Evolutionary conservation across 73 alveolate species (phyloP).

Genomic region (Symbiodinium pilosum): DNA sequence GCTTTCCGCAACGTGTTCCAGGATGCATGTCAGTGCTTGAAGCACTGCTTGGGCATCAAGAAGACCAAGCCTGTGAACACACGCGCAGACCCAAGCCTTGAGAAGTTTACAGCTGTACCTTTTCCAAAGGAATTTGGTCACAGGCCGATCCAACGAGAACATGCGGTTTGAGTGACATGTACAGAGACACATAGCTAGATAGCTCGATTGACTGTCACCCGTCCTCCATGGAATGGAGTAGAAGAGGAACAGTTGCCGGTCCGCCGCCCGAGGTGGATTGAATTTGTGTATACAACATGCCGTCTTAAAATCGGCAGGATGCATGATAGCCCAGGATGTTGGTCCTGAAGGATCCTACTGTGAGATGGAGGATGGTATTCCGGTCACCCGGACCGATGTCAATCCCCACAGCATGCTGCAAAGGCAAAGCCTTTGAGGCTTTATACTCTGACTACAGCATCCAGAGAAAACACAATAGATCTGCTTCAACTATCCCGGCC

Average conservation of each 20-base stretch:
- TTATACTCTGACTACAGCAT: not conserved
- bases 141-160: not conserved
- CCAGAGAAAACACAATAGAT: not conserved
- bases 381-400: not conserved
- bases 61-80: not conserved
- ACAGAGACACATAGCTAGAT: no score
- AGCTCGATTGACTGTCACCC: not conserved
- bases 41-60: not conserved
- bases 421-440: not conserved
- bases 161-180: not conserved
- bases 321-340: not conserved
- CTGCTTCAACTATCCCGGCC: not conserved
- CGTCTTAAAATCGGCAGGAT: no score
- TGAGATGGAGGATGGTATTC: not conserved
- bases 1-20: slow-evolving; percentile 6
- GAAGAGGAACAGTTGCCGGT: not conserved
- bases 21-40: no score
- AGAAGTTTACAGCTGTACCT: slow-evolving; percentile 40
- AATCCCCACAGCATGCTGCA: not conserved
- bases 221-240: not conserved
- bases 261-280: no score
- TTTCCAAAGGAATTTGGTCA: slow-evolving; percentile 81
- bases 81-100: not conserved
- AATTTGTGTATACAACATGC: no score
- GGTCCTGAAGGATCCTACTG: not conserved